Percentiles rank a stretch among this genome's conserved stretches.
phyloP scores from a whole-genome alignment of 2,329 filamentous ascomycete species.

The Fulvia fulva region DNA sequence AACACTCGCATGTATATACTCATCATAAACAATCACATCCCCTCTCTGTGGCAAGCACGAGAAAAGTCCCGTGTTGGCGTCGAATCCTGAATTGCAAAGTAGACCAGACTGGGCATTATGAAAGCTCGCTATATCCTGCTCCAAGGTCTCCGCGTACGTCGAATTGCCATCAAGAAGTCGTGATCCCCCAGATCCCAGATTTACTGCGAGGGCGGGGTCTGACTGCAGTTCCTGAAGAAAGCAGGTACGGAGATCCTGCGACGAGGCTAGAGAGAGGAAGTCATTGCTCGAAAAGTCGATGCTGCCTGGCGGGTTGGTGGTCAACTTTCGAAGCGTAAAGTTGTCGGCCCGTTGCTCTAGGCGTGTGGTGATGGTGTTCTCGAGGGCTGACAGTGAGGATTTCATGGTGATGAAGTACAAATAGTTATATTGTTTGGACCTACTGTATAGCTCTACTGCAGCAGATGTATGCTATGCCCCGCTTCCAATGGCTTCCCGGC shows the following conservation, averaged over 20 bases:
- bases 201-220: constrained; percentile 25
- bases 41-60: constrained; percentile 45
- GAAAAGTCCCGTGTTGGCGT: constrained; percentile 49
- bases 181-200: constrained; percentile 56
- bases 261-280: constrained; percentile 57
- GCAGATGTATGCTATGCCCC: background rate
- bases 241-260: constrained; percentile 42
- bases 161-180: constrained; percentile 65
- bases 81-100: constrained; percentile 56
- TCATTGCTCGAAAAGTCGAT: constrained; percentile 64
- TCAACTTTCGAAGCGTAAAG: constrained; percentile 46
- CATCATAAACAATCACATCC: constrained; percentile 64
- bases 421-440: background rate
- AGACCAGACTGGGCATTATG: constrained; percentile 55
- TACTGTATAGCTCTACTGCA: background rate
- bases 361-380: constrained; percentile 25
- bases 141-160: constrained; percentile 55
- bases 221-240: constrained; percentile 47
- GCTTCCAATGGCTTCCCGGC: background rate
- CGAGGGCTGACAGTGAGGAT: constrained; percentile 11
- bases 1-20: constrained; percentile 71
- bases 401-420: constrained; percentile 1
- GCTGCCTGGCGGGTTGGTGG: constrained; percentile 38
- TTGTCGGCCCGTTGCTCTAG: constrained; percentile 41
- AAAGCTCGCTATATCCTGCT: constrained; percentile 56